Base-by-base conservation (phyloP, 768 basidiomycete genomes). In the Termitomyces sp. region DNA sequence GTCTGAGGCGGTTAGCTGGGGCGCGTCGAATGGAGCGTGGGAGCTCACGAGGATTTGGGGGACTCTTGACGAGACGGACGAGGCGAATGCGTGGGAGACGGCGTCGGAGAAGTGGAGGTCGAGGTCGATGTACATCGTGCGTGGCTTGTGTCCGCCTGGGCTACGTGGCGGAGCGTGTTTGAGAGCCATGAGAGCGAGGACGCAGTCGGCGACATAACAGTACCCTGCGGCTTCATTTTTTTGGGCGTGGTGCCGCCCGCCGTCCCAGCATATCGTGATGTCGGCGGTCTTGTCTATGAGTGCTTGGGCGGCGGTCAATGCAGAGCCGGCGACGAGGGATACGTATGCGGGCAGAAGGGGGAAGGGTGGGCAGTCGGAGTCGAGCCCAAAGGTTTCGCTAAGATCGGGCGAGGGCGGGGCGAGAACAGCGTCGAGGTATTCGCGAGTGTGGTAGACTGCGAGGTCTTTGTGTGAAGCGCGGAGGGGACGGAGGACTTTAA, bases 61-160 rank as follows among this genome's bases (percentile, higher is more conserved):
- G 13, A 60, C 58, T 24, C 61, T 62, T 3, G 74, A 69, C 1
- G 74, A 69, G 24, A 64, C 63, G 1, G 78, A 71, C 1, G 74
- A 71, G 57, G 78, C 70, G 67, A 93, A 91, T 0, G 93, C 91
- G 39, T 88, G 80, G 0, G 89, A 88, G 46, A 95, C 92, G 0
- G 84, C 93, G 65, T 97, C 94, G 4, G 89, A 90, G 64, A 92
- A 94, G 68, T 98, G 95, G 3, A 97, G 76, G 68, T 98, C 95
- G 9, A 98, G 73, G 67, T 98, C 95, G 49, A 98, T 78, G 71
- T 97, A 97, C 83, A 98, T 85, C 12, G 94, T 79, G 2, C 89
- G 82, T 0, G 82, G 76, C 59, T 79, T 80, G 55, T 71, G 67
- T 31, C 54, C 24, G 48, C 55, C 20, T 34, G 59, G 46, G 6